A percentile compares a stretch with the other conserved stretches of the same genome.
These are phyloP conservation scores for Raddia guianensis DNA, from an alignment of 176 grass and related monocot species.

Conservation along the genomic window DNA sequence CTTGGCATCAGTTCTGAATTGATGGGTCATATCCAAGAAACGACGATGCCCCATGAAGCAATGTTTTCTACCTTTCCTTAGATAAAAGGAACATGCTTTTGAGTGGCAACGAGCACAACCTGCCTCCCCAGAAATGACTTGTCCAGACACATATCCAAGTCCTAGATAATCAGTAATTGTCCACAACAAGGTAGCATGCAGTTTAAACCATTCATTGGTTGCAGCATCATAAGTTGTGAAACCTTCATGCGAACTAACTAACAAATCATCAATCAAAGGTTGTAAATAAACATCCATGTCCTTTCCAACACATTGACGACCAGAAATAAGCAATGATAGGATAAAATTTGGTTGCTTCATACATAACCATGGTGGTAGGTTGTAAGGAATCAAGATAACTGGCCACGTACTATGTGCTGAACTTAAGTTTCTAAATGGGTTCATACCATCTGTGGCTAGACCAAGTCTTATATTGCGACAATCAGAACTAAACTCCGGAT, in stretches of 20 bases:
- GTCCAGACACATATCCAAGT: no score
- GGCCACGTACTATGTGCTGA: no score
- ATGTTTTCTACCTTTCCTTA: no score
- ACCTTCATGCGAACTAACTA: not conserved
- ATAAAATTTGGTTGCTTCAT: slow-evolving; percentile 3
- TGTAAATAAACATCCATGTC: not conserved
- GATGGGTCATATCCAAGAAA: no score
- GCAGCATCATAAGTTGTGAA: not conserved
- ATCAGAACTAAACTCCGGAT: no score
- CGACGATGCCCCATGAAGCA: not conserved
- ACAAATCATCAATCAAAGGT: not conserved
- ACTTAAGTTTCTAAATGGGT: no score
- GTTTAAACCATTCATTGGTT: not conserved
- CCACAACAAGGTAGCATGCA: not conserved
- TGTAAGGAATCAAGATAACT: no score
- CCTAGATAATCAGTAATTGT: not conserved
- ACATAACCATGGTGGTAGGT: no score
- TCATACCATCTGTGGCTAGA: no score
- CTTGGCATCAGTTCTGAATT: no score
- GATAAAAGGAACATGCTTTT: no score
- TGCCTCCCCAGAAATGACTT: not conserved
- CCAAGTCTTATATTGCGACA: no score
- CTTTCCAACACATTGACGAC: not conserved
- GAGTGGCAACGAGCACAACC: not conserved
- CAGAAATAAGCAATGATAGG: not conserved